Base-by-base conservation (phyloP, 179 eudicot genomes). In the Nepenthes alata region DNA sequence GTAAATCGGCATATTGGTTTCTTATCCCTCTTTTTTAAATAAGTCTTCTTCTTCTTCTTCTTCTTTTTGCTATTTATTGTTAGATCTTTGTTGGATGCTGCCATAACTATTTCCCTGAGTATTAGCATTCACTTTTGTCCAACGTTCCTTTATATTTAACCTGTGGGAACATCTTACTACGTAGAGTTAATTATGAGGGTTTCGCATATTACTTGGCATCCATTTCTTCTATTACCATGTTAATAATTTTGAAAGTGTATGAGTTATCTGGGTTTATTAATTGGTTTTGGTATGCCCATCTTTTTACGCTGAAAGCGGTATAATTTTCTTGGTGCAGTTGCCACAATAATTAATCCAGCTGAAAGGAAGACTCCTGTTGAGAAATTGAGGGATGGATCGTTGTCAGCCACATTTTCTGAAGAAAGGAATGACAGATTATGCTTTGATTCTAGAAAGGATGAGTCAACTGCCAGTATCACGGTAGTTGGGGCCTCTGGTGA, bases 401-500 rank as follows among this genome's bases (percentile, higher is more conserved):
- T 69, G 56, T 77, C 85, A 13, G 77, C 73, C 55, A 58, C 67
- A 45, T 53, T 81, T 58, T 71, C 76, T 0, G 48, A 77, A 65
- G 90, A 83, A 60, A 36, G 12, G 2, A 57, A 47, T 59, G 79
- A 78, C 55, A 62, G 66, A 53, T 47, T 70, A 54, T 66, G 67
- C 65, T 58, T 79, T 56, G 77, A 76, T 80, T 61, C 63, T 39
- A 67, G 59, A 36, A 75, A 77, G 58, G 87, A 76, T 58, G 79
- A 77, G 47, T 89, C 97, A 61, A 85, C 87, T 61, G 90, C 89
- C 77, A 89, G 83, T 65, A 93, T 93, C 68, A 93, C 97, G 53
- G 91, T 93, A 51, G 95, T 93, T 67, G 98, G 98, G 61, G 97
- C 98, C 52, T 93, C 98, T 16, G 98, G 97, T 56, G 98, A 93